These are phyloP conservation scores for Aspergillus eucalypticola DNA, from an alignment of 2,329 filamentous ascomycete genomes.

Conservation along the genomic window DNA sequence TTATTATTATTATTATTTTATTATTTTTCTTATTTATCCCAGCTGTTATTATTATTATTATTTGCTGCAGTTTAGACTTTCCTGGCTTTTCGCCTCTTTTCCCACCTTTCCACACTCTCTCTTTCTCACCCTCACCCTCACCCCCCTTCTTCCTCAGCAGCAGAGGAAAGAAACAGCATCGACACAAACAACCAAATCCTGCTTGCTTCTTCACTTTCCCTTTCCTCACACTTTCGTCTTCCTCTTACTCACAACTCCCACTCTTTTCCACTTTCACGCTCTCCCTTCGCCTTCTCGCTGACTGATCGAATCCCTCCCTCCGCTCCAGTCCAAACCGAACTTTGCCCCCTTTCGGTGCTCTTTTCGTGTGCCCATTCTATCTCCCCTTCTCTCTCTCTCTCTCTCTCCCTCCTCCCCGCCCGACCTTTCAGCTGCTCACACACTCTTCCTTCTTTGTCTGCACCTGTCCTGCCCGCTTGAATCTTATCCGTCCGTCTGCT, in stretches of 20 bases:
- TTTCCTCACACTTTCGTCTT: neutral
- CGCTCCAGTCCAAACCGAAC: neutral
- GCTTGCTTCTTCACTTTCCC: neutral
- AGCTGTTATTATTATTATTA: neutral
- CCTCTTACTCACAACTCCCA: constrained; percentile 14
- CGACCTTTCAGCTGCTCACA: constrained; percentile 1
- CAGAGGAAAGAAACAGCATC: too few relatives aligned
- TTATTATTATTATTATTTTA: neutral
- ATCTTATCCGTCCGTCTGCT: constrained; percentile 1
- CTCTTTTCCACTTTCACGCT: neutral
- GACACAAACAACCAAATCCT: neutral
- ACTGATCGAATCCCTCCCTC: constrained; percentile 17
- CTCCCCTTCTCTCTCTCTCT: neutral
- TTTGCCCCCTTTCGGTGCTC: constrained; percentile 15
- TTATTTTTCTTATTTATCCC: neutral
- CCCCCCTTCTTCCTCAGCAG: constrained; percentile 1
- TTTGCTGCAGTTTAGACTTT: neutral
- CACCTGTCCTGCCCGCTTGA: neutral
- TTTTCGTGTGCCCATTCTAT: neutral
- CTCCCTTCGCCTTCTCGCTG: constrained; percentile 10
- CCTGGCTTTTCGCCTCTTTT: neutral
- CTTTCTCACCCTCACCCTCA: neutral
- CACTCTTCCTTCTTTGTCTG: neutral
- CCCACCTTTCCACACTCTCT: neutral
- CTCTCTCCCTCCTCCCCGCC: constrained; percentile 10